phyloP scores from a whole-genome alignment of 352 stramenopile species.

The Phytophthora cryptogea region DNA sequence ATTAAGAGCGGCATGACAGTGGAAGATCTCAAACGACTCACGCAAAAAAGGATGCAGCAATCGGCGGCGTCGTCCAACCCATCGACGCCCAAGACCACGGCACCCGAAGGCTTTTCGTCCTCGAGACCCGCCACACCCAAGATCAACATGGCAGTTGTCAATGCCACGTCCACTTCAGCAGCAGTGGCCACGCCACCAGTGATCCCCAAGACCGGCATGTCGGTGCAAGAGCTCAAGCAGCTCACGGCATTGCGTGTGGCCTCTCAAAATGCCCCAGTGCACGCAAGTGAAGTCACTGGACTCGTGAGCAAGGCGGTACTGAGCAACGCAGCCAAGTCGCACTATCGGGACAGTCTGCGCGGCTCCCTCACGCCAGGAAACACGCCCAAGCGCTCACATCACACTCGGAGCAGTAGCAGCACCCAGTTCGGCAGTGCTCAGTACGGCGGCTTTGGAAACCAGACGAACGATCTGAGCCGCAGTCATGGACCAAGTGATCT shows the following conservation, averaged over 20 bases:
- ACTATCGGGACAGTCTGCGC: constrained; percentile 74
- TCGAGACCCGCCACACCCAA: constrained; percentile 58
- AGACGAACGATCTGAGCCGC: constrained; percentile 24
- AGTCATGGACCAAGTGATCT: constrained; percentile 35
- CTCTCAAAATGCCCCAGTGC: constrained; percentile 64
- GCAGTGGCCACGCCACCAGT: constrained; percentile 40
- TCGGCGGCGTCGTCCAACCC: constrained; percentile 35
- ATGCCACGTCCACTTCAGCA: constrained; percentile 36
- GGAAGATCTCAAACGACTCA: constrained; percentile 86
- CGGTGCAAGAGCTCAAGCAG: constrained; percentile 87
- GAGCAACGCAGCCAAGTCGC: constrained; percentile 74
- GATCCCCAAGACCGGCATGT: constrained; percentile 82
- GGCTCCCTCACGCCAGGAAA: constrained; percentile 56
- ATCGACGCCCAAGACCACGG: constrained; percentile 37
- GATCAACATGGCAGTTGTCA: constrained; percentile 64
- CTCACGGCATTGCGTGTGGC: constrained; percentile 79
- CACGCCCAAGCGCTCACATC: constrained; percentile 52
- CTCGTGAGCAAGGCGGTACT: constrained; percentile 80
- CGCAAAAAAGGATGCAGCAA: constrained; percentile 86
- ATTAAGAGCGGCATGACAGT: constrained; percentile 92
- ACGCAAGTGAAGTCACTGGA: constrained; percentile 69
- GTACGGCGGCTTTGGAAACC: constrained; percentile 35
- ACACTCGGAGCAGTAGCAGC: constrained; percentile 37
- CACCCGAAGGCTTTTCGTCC: constrained; percentile 25
- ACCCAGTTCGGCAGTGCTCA: constrained; percentile 31